Base-by-base conservation (phyloP, 345 rosid species). In the Eucalyptus erythrocorys region DNA sequence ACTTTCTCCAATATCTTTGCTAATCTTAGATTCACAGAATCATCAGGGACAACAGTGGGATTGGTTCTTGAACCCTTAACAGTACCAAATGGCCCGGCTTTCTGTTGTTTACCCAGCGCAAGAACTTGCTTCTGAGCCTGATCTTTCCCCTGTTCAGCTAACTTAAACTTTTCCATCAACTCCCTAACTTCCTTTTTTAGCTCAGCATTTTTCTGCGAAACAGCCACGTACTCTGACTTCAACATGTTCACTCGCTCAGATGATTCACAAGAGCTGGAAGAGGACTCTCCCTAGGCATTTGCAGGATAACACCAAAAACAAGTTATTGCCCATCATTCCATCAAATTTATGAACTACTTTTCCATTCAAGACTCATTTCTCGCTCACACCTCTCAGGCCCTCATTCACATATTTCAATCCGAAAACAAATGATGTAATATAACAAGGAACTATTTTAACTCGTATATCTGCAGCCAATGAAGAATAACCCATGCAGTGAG, bases 81-180 rank as follows among this genome's bases (percentile, higher is more conserved):
- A 5, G 92, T 92, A 40, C 95, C 96, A 86, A 91, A 91, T 51
- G 93, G 86, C 66, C 95, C 93, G 21, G 92, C 93, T 90, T 92
- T 94, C 47, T 90, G 92, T 80, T 86, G 92, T 87, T 90, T 61
- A 66, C 93, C 94, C 81, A 92, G 86, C 45, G 85, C 86, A 87
- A 91, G 55, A 26, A 91, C 92, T 81, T 92, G 95, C 87, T 92
- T 92, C 90, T 89, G 92, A 15, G 91, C 94, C 86, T 93, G 85
- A 86, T 93, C 95, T 86, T 92, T 86, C 81, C 89, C 92, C 71
- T 89, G 93, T 88, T 92, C 93, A 80, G 93, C 92, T 66, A 91
- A 87, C 86, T 68, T 89, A 45, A 94, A 90, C 91, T 92, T 92
- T 86, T 90, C 89, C n/a, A 88, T 92, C 48, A 94, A 91, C 89